These are phyloP conservation scores for Thraustochytrium sp. DNA, from an alignment of 352 stramenopile genomes.

Conservation along the genomic window DNA sequence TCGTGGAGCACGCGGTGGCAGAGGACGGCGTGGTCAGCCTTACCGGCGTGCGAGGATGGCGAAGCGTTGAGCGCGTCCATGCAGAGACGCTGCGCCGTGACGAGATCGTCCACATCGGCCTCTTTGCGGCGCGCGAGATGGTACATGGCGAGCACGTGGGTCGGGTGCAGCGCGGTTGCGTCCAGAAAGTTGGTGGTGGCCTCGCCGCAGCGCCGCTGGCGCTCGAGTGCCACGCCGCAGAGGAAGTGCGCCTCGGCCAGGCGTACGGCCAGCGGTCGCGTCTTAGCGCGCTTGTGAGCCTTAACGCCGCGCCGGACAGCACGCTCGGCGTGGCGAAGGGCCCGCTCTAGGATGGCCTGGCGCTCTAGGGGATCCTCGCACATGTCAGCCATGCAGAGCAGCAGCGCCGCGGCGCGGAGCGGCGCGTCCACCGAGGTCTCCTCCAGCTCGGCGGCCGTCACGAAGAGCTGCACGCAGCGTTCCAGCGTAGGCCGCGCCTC, in stretches of 20 bases:
- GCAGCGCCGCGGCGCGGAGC: not conserved
- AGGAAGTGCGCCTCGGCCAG: not conserved
- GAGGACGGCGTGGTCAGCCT: not conserved
- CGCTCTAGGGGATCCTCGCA: not conserved
- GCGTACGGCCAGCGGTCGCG: not conserved
- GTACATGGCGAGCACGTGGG: conserved; percentile 4
- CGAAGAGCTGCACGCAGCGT: not conserved
- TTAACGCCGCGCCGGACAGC: not conserved
- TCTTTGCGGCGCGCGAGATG: not conserved
- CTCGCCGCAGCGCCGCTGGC: not conserved
- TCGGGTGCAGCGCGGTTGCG: not conserved
- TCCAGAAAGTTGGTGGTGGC: conserved; percentile 1
- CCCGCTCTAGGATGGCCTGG: not conserved
- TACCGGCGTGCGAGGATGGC: not conserved
- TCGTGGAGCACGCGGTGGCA: not conserved
- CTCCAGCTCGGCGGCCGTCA: not conserved
- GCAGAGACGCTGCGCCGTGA: not conserved
- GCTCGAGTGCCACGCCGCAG: not conserved
- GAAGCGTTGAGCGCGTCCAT: not conserved
- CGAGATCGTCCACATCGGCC: not conserved
- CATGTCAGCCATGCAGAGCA: not conserved
- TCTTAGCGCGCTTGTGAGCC: not conserved
- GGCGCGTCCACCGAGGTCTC: not conserved
- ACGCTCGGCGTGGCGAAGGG: not conserved
- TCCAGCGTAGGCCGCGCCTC: not conserved